A percentile compares a stretch with the other conserved stretches of the same genome.
phyloP scores from a whole-genome alignment of 257 asterid genomes.

The Nicotiana undulata region DNA sequence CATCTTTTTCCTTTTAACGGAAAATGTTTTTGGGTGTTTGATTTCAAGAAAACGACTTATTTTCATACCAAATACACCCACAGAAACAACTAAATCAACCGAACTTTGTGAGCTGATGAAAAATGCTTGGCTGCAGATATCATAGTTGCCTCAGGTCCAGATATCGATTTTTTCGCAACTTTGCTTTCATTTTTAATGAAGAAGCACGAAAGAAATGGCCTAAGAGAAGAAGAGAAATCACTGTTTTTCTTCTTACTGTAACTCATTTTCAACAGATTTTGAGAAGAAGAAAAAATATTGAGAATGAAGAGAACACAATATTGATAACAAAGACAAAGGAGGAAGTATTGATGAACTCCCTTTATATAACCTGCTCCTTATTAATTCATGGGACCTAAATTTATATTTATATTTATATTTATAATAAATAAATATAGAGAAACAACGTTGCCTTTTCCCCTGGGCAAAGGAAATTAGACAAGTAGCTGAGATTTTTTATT shows the following conservation, averaged over 20 bases:
- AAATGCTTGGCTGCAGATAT: constrained; percentile 4
- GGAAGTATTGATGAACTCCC: background rate
- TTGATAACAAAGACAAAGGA: background rate
- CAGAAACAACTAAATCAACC: background rate
- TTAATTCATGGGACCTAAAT: no score
- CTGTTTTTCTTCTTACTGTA: background rate
- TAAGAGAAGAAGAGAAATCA: background rate
- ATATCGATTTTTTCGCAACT: background rate
- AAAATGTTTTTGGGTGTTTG: no score
- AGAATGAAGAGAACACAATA: background rate
- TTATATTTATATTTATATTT: no score
- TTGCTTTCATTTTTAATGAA: background rate
- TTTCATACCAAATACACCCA: no score
- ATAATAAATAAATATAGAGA: no score
- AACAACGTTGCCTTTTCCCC: background rate
- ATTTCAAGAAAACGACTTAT: no score
- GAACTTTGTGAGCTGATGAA: background rate
- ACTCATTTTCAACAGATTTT: background rate
- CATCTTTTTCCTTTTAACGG: no score
- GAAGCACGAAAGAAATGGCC: background rate
- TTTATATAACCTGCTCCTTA: no score
- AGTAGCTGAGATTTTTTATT: background rate
- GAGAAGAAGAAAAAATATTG: background rate
- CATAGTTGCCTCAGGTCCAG: background rate
- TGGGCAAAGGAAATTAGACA: background rate